Evolutionary conservation across 2,329 filamentous ascomycete species (phyloP).

Genomic region (Phaeosphaeriaceae sp.): DNA sequence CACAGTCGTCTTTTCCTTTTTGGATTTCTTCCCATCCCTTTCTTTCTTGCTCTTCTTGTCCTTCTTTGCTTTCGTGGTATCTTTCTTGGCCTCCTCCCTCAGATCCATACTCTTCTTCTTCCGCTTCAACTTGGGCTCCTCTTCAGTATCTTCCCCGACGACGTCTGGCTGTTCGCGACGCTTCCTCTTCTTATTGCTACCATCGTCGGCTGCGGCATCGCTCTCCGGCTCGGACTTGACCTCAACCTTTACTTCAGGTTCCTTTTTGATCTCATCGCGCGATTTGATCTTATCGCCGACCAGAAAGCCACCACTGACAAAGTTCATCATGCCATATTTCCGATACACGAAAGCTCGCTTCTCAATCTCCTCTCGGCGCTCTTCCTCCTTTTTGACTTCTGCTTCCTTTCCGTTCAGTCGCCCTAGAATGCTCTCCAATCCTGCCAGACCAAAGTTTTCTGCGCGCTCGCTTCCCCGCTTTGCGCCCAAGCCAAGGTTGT

Average conservation of each 20-base stretch:
- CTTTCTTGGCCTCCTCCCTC: constrained; percentile 34
- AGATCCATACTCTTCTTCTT: constrained; percentile 48
- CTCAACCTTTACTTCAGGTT: constrained; percentile 36
- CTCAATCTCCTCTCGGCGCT: constrained; percentile 72
- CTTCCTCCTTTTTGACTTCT: constrained; percentile 74
- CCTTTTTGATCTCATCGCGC: constrained; percentile 53
- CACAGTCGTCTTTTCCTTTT: constrained; percentile 32
- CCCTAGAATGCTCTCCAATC: constrained; percentile 84
- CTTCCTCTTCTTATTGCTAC: constrained; percentile 44
- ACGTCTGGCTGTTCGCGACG: constrained; percentile 34
- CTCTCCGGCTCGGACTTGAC: constrained; percentile 52
- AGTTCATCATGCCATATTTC: constrained; percentile 81
- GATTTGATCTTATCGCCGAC: constrained; percentile 64
- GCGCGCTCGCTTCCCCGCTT: constrained; percentile 71
- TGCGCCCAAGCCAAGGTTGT: constrained; percentile 88
- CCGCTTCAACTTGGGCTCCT: constrained; percentile 42
- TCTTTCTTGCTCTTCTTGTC: constrained; percentile 45
- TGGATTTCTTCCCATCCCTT: constrained; percentile 32
- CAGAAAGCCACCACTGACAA: constrained; percentile 83
- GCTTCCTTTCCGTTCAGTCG: constrained; percentile 87
- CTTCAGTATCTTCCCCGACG: constrained; percentile 40
- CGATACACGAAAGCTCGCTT: constrained; percentile 75
- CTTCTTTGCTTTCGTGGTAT: constrained; percentile 34
- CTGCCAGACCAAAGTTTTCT: constrained; percentile 83
- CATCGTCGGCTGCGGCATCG: constrained; percentile 31